Evolutionary conservation across 2,329 filamentous ascomycete genomes (phyloP).

Genomic region (Harringtonia aguacate): DNA sequence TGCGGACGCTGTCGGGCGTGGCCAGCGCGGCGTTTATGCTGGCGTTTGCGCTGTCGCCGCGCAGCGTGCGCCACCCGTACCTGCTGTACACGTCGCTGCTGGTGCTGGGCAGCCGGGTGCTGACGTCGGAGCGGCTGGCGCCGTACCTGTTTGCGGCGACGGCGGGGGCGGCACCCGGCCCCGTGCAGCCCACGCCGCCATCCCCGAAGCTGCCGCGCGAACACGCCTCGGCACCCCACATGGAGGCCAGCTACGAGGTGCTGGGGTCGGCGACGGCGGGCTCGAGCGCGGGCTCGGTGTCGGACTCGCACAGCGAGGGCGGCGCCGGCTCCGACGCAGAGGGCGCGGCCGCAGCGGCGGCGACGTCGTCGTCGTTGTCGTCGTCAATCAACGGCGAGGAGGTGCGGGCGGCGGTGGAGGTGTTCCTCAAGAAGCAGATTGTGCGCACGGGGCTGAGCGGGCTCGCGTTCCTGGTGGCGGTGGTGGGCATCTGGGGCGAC

Average conservation of each 20-base stretch:
- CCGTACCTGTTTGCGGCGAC: constrained; percentile 27
- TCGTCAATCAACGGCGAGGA: constrained; percentile 49
- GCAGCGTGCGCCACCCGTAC: constrained; percentile 72
- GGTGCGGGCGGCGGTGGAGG: constrained; percentile 44
- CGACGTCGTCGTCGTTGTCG: constrained; percentile 29
- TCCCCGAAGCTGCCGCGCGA: constrained; percentile 4
- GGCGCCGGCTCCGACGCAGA: constrained; percentile 15
- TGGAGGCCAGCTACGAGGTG: constrained; percentile 63
- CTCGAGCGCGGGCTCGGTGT: constrained; percentile 7
- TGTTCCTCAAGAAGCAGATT: constrained; percentile 41
- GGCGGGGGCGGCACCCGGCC: constrained; percentile 11
- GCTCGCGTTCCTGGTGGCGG: constrained; percentile 48
- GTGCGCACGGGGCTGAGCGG: constrained; percentile 43
- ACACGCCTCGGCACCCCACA: constrained; percentile 22
- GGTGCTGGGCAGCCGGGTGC: constrained; percentile 49
- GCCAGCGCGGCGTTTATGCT: constrained; percentile 63
- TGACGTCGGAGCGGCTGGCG: constrained; percentile 35
- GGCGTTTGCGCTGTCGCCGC: constrained; percentile 67
- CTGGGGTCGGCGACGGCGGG: constrained; percentile 21
- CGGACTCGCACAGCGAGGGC: constrained; percentile 30
- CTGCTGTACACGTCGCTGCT: constrained; percentile 75
- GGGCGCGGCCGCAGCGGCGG: constrained; percentile 6
- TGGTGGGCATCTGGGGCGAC: constrained; percentile 58
- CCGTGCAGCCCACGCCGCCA: constrained; percentile 13
- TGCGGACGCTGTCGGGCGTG: constrained; percentile 56